phyloP scores from a whole-genome alignment of 257 asterid genomes.

The Solanum ossicruentum region DNA sequence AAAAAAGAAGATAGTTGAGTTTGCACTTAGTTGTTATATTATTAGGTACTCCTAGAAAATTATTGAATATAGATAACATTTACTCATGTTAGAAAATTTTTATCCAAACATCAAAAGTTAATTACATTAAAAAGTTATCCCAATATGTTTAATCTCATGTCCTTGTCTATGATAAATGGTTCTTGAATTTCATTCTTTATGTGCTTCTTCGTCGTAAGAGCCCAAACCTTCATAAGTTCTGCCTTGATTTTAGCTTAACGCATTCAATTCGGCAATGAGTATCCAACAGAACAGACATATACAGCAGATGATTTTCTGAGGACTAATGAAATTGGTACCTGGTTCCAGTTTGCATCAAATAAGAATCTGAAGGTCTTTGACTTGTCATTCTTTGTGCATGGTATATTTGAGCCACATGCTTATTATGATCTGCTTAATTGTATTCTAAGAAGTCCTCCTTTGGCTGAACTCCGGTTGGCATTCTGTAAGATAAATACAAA shows the following conservation, averaged over 20 bases:
- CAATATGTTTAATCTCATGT: background rate
- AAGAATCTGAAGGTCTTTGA: constrained; percentile 16
- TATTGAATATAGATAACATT: background rate
- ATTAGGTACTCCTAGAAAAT: background rate
- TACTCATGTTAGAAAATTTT: background rate
- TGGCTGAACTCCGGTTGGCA: constrained; percentile 7
- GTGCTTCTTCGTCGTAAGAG: constrained; percentile 1
- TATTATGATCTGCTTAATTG: constrained; percentile 10
- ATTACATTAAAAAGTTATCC: background rate
- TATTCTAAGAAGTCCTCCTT: constrained; percentile 7
- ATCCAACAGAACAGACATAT: no score
- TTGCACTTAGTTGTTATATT: background rate
- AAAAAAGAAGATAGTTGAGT: background rate
- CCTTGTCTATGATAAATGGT: background rate
- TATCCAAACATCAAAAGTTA: background rate
- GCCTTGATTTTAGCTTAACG: background rate
- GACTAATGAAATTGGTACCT: background rate
- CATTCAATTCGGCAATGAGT: background rate
- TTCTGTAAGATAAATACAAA: constrained; percentile 1
- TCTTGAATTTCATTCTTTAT: constrained; percentile 3
- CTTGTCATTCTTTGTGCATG: constrained; percentile 10
- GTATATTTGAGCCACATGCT: background rate
- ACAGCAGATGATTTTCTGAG: background rate
- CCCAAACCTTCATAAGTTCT: constrained; percentile 2
- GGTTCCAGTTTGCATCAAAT: constrained; percentile 13